Base-by-base conservation (phyloP, 164 flowering plant species). In the Magnolia kwangsiensis region DNA sequence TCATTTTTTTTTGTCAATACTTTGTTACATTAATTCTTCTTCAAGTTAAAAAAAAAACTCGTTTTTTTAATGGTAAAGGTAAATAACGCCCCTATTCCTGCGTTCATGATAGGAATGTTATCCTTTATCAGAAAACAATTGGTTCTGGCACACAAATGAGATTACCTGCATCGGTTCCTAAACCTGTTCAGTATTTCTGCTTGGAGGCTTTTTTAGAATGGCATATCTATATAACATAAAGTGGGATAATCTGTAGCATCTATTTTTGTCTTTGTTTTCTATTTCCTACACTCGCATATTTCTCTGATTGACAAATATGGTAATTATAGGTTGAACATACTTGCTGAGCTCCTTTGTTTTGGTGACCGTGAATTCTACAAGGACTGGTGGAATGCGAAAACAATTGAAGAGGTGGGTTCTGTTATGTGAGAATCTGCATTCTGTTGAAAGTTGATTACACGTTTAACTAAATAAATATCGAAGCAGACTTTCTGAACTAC, bases 361-460 rank as follows among this genome's bases (percentile, higher is more conserved):
- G 98, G 98, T 74, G 99, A 94, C 75, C 98, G 98, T 61, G 98
- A 94, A 80, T 96, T 96, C 80, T 96, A 96, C 78, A 96, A 90
- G 82, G 99, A 94, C 85, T 96, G 99, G 99, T 96, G 99, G 99
- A 96, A 96, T 88, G 99, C 98, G 61, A 90, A 84, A 83, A 94
- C 97, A 55, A 83, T 92, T 70, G 98, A 93, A 70, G 99, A 96
- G 97, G 99, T 94, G 68, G 63, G 79, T 63, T 78, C 74, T 74
- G 7, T 16, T 66, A 63, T 69, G 4, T 51, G 74, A 37, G 37
- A 8, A 37, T 21, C 51, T 75, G 24, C 63, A 7, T 77, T 55
- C 16, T 55, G 11, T 55, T 11, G 61, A 16, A 55, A 11, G 61
- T 55, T 11, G 61, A 16, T 11, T 9, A 9, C 16, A 55, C 18